Evolutionary conservation across 2,329 filamentous ascomycete genomes (phyloP).

Genomic region (Blastomyces gilchristii): DNA sequence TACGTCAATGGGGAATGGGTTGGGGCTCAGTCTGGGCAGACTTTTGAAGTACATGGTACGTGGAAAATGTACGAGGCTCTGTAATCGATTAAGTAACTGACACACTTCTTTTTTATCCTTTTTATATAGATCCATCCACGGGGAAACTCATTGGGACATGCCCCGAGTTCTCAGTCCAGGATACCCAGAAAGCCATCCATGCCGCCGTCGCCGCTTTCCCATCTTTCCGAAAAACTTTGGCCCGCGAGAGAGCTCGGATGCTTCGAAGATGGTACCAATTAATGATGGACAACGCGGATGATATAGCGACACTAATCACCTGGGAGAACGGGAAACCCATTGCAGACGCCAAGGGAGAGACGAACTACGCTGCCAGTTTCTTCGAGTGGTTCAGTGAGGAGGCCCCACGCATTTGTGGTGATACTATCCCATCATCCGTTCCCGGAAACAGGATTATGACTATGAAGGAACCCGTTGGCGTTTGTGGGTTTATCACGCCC

Average conservation of each 20-base stretch:
- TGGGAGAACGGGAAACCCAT: slow-evolving; percentile 62
- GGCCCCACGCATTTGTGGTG: slow-evolving; percentile 48
- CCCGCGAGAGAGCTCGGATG: slow-evolving; percentile 50
- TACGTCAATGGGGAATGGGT: slow-evolving; percentile 95
- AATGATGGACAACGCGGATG: slow-evolving; percentile 55
- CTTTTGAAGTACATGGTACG: slow-evolving; percentile 72
- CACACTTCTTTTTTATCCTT: slow-evolving; percentile 7
- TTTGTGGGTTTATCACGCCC: slow-evolving; percentile 57
- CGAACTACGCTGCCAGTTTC: slow-evolving; percentile 50
- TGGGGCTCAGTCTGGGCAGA: slow-evolving; percentile 72
- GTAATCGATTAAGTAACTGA: background rate
- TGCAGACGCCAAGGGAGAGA: slow-evolving; percentile 50
- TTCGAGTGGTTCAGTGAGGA: slow-evolving; percentile 56
- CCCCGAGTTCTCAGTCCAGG: slow-evolving; percentile 67
- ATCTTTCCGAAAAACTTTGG: slow-evolving; percentile 50
- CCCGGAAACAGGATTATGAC: slow-evolving; percentile 53
- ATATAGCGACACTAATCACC: slow-evolving; percentile 55
- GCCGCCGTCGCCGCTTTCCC: slow-evolving; percentile 66
- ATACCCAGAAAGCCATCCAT: slow-evolving; percentile 70
- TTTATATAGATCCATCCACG: slow-evolving; percentile 61
- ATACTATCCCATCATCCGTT: slow-evolving; percentile 51
- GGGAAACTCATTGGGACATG: slow-evolving; percentile 70
- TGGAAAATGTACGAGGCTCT: background rate
- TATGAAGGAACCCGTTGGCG: slow-evolving; percentile 56
- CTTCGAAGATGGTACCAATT: slow-evolving; percentile 59